A percentile compares a stretch with the other conserved stretches of the same genome.
Evolutionary conservation across 192 early-diverging fungal species (phyloP).

Genomic region (Phlyctochytrium bullatum): DNA sequence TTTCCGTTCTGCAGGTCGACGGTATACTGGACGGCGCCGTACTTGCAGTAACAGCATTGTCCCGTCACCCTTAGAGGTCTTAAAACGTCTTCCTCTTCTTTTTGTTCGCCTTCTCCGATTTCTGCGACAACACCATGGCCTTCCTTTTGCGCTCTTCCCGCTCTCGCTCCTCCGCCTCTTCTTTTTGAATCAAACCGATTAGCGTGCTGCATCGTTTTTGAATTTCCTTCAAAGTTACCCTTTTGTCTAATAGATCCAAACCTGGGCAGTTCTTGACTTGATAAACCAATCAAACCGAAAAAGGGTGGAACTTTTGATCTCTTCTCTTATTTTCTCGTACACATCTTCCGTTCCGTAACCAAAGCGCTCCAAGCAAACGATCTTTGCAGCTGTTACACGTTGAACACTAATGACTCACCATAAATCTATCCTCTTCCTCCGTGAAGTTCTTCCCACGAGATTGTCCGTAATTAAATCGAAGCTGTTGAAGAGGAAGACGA

Average conservation of each 20-base stretch:
- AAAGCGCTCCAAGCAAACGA: slow-evolving; percentile 83
- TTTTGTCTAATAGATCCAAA: slow-evolving; percentile 14
- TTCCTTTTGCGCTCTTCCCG: slow-evolving; percentile 1
- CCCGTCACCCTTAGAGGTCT: no score
- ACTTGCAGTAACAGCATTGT: no score
- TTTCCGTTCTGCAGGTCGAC: slow-evolving; percentile 10
- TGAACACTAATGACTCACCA: slow-evolving; percentile 41
- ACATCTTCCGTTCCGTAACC: slow-evolving; percentile 91
- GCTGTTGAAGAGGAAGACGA: slow-evolving; percentile 80
- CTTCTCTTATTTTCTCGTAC: slow-evolving; percentile 87
- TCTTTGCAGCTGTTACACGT: slow-evolving; percentile 28
- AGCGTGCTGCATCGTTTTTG: slow-evolving; percentile 18
- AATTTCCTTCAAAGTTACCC: slow-evolving; percentile 18
- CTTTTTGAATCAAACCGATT: slow-evolving; percentile 26
- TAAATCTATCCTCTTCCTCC: slow-evolving; percentile 96
- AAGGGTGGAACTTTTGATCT: slow-evolving; percentile 73
- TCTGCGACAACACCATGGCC: slow-evolving; percentile 43
- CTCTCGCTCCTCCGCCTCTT: slow-evolving; percentile 24
- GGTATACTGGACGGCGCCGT: slow-evolving; percentile 16
- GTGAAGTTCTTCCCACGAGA: slow-evolving; percentile 88
- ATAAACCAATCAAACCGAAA: slow-evolving; percentile 99
- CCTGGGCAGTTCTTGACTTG: slow-evolving; percentile 82
- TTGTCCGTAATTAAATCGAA: slow-evolving; percentile 85
- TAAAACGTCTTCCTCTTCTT: no score
- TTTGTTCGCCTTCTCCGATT: slow-evolving; percentile 56